Base-by-base conservation (phyloP, 2,329 filamentous ascomycete genomes). In the Ceratocystis eucalypticola region DNA sequence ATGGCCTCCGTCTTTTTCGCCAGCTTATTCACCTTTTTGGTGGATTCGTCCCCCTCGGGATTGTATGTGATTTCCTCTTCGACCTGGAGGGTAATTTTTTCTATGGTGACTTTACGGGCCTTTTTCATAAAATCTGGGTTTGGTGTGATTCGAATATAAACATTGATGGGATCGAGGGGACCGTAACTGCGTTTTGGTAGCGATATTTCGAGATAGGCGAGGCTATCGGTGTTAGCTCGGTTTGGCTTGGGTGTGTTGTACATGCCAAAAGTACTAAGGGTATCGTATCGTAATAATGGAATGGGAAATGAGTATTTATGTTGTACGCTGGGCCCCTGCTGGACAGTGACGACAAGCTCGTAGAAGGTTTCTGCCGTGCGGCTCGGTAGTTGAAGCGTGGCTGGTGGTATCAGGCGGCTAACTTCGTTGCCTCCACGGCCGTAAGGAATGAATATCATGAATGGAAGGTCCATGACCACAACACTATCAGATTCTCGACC, bases 41-140 rank as follows among this genome's bases (percentile, higher is more conserved):
- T 89, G 33, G 92, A 91, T 74, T 97, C 94, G 73, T 97, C 94
- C 62, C 94, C 94, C 76, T 97, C 93, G 37, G 94, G 94, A 70
- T 99, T 97, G 77, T 89, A 99, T n/a, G 94, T 95, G 68, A 97
- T 96, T 74, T 97, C 93, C 76, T 99, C 94, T 73, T 97, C 94
- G 71, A 99, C 95, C 12, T 86, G 85, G 53, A 97, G 86, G 1
- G 91, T 96, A 71, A 99, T 94, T 73, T 94, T 94, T 73, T 92
- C 88, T 72, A 99, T 95, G 55, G 90, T 93, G 65, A 97, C 92
- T 73, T 89, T 89, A 74, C 87, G 90, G 61, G 93, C 92, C 76
- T 96, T 97, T 73, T 79, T 85, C 75, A 94, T 79, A 89, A 90
- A 96, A 74, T 96, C 91, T 37, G 87, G 86, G 71, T 97, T 97